Conservation (phyloP, 1,284 basidiomycete species). For the Schizophyllum amplum region DNA sequence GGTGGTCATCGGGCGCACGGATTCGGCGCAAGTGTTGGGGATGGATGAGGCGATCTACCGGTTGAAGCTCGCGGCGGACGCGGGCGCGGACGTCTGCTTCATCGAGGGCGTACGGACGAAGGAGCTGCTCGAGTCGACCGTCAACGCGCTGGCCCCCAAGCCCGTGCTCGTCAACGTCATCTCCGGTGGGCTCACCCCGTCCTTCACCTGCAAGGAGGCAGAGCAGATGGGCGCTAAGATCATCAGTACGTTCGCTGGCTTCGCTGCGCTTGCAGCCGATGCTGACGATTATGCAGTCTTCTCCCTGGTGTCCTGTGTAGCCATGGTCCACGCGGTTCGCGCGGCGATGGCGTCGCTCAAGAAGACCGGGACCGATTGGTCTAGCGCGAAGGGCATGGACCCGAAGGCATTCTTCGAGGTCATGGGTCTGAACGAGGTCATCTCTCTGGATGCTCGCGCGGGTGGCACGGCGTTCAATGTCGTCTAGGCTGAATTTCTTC, state of each 20-base stretch:
- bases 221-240: constrained; percentile 67
- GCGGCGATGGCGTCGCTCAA: constrained; percentile 66
- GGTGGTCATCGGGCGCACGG: constrained; percentile 78
- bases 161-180: constrained; percentile 75
- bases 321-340: constrained; percentile 63
- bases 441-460: constrained; percentile 48
- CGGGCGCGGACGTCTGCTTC: constrained; percentile 79
- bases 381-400: constrained; percentile 65
- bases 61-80: constrained; percentile 63
- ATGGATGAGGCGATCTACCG: constrained; percentile 74
- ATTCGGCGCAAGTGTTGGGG: constrained; percentile 71
- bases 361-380: constrained; percentile 69
- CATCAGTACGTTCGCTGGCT: constrained; percentile 44
- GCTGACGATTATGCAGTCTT: constrained; percentile 36
- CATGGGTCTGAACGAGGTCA: constrained; percentile 56
- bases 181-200: constrained; percentile 67
- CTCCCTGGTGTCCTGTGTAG: constrained; percentile 63
- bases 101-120: constrained; percentile 74
- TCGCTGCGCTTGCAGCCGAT: background rate
- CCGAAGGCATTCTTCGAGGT: constrained; percentile 70
- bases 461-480: constrained; percentile 50
- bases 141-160: constrained; percentile 60
- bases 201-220: constrained; percentile 61
- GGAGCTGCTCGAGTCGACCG: constrained; percentile 56
- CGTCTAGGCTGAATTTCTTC: constrained; percentile 31